These are phyloP conservation scores for Juglanconis oblonga DNA, from an alignment of 2,329 filamentous ascomycete genomes.

Conservation along the genomic window DNA sequence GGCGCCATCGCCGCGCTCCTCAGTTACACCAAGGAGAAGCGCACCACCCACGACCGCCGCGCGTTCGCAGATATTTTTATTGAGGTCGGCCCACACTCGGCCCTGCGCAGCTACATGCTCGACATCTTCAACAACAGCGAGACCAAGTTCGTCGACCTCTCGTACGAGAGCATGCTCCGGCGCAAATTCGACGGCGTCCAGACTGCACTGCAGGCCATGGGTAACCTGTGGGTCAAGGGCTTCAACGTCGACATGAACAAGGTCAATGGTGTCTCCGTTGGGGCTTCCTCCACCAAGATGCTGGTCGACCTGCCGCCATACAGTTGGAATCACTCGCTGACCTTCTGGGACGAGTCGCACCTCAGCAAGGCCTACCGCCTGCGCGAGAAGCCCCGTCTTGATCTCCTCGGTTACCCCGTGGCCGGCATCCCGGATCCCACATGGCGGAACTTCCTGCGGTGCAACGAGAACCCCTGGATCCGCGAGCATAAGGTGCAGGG, in stretches of 20 bases:
- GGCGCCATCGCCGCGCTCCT: not conserved
- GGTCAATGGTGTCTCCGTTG: not conserved
- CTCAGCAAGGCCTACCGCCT: constrained; percentile 35
- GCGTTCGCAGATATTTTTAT: constrained; percentile 8
- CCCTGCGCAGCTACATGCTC: not conserved
- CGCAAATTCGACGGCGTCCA: constrained; percentile 50
- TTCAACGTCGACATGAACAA: constrained; percentile 39
- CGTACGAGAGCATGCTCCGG: constrained; percentile 44
- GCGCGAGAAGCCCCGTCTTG: constrained; percentile 37
- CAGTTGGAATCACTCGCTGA: constrained; percentile 13
- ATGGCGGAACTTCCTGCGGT: constrained; percentile 46
- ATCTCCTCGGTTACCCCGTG: constrained; percentile 43
- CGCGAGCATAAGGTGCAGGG: constrained; percentile 57
- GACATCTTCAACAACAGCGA: not conserved
- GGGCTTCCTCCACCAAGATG: not conserved
- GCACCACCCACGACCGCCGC: not conserved
- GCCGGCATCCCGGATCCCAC: constrained; percentile 42
- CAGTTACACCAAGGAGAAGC: not conserved
- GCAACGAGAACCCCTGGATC: constrained; percentile 53
- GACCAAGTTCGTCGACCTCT: not conserved
- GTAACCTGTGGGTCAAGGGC: constrained; percentile 44
- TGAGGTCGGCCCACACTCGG: not conserved
- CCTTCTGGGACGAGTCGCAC: constrained; percentile 14
- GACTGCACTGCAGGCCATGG: constrained; percentile 42
- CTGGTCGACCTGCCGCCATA: constrained; percentile 13